phyloP scores from a whole-genome alignment of 2,329 filamentous ascomycete genomes.

The Lomentospora prolificans region DNA sequence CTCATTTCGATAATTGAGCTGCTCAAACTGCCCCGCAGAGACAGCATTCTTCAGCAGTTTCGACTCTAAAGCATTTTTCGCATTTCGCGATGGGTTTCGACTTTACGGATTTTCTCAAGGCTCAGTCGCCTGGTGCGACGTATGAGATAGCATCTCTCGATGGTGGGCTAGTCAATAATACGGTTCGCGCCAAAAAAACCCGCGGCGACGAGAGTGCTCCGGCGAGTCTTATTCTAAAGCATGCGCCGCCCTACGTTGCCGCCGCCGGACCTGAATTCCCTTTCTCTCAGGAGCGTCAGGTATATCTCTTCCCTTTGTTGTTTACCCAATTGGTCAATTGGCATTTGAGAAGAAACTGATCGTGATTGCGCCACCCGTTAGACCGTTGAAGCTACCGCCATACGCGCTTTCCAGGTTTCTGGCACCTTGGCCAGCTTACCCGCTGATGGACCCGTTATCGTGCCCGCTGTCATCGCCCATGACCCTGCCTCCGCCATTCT shows the following conservation, averaged over 20 bases:
- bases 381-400: not conserved
- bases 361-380: no score
- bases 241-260: conserved; percentile 13
- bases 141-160: not conserved
- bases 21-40: not conserved
- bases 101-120: not conserved
- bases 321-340: no score
- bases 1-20: not conserved
- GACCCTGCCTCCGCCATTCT: not conserved
- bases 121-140: not conserved
- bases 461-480: not conserved
- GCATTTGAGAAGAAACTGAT: no score
- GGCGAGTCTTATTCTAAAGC: conserved; percentile 13
- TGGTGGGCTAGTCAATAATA: not conserved
- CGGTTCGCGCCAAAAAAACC: not conserved
- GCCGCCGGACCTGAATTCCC: conserved; percentile 10
- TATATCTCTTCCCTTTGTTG: not conserved
- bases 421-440: not conserved
- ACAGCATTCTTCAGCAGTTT: not conserved
- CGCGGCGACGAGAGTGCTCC: conserved; percentile 3
- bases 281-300: conserved; percentile 13
- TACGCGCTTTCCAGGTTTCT: not conserved
- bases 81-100: not conserved
- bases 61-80: no score
- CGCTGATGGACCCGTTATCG: not conserved